Conservation (phyloP, 2,329 filamentous ascomycete genomes). For the Trichoderma pleuroti region DNA sequence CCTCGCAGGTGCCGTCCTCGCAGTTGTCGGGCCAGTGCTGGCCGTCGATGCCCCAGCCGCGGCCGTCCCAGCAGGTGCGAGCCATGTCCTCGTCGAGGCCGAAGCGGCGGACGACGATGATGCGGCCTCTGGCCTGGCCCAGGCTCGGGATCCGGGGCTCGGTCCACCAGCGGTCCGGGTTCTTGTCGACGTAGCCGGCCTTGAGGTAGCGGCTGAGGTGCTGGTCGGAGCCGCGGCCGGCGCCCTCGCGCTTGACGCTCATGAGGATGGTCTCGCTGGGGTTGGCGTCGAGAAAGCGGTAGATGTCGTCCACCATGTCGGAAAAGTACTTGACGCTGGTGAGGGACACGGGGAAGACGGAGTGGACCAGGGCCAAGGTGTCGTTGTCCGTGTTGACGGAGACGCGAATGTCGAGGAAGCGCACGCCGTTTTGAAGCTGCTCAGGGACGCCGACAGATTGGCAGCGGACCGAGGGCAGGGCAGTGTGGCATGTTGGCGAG, state of each 20-base stretch:
- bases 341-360: slow-evolving; percentile 82
- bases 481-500: slow-evolving; percentile 77
- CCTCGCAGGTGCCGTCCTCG: slow-evolving; percentile 65
- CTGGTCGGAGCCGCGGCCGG: slow-evolving; percentile 73
- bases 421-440: slow-evolving; percentile 85
- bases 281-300: slow-evolving; percentile 72
- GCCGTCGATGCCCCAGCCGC: slow-evolving; percentile 58
- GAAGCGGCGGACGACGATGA: slow-evolving; percentile 83
- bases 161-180: slow-evolving; percentile 69
- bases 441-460: slow-evolving; percentile 73
- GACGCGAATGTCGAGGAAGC: slow-evolving; percentile 90
- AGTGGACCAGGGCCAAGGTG: slow-evolving; percentile 78
- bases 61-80: slow-evolving; percentile 46
- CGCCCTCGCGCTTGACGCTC: slow-evolving; percentile 86
- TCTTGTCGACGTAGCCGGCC: slow-evolving; percentile 62
- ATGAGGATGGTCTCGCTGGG: slow-evolving; percentile 80
- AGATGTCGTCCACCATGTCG: slow-evolving; percentile 66
- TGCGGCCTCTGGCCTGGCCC: slow-evolving; percentile 74
- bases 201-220: slow-evolving; percentile 72
- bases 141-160: slow-evolving; percentile 72
- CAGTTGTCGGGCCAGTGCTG: slow-evolving; percentile 84
- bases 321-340: slow-evolving; percentile 77
- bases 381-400: slow-evolving; percentile 53
- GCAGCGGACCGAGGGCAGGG: slow-evolving; percentile 88
- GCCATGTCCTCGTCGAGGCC: slow-evolving; percentile 54